Evolutionary conservation across 2,329 filamentous ascomycete genomes (phyloP), one percentile per base, ranked within the genome.

Genomic region (Monosporascus ibericus): DNA sequence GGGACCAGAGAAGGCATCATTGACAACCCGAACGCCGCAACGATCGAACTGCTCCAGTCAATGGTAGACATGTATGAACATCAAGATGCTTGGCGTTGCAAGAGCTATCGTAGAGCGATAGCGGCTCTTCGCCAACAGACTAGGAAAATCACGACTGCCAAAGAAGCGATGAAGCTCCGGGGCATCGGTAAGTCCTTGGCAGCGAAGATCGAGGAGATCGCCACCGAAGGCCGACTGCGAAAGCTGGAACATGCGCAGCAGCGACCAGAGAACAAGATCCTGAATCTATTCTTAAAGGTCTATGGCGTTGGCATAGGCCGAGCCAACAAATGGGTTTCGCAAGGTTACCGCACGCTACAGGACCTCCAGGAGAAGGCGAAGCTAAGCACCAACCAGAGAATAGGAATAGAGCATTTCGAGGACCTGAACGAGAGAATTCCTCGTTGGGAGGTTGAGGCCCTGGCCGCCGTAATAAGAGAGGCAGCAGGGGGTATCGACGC

Each of bases 201-300:
- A 0, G 75, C 80, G 25, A 96, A 96, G 68, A 94, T 97, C 57
- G 89, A 94, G 62, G 92, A 96, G 65, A 95, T 96, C 44, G 88
- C 84, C 2, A 76, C 77, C 39, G 96, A 90, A 0, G 80, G 90
- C 61, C 76, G 77, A 25, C 78, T 96, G 1, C 80, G 80, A 42
- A 80, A 86, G 38, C 77, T 96, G 0, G 87, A 95, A 36, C 82
- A 85, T 60, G 82, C 87, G 0, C 79, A 80, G 51, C 70, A 76
- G 3, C 87, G 95, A 47, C 81, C 86, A 0, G 74, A 77, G n/a
- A 83, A 90, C 57, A 70, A 76, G 17, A 70, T 82, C 0, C 71
- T 95, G 1, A 81, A 85, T 52, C 67, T 81, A 0, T 96, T 96
- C 63, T 75, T 90, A 24, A 80, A 84, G 0, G 82, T 96, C 3